phyloP scores from a whole-genome alignment of 1,139 yeast genomes.

The Saccharomycopsis phalli region DNA sequence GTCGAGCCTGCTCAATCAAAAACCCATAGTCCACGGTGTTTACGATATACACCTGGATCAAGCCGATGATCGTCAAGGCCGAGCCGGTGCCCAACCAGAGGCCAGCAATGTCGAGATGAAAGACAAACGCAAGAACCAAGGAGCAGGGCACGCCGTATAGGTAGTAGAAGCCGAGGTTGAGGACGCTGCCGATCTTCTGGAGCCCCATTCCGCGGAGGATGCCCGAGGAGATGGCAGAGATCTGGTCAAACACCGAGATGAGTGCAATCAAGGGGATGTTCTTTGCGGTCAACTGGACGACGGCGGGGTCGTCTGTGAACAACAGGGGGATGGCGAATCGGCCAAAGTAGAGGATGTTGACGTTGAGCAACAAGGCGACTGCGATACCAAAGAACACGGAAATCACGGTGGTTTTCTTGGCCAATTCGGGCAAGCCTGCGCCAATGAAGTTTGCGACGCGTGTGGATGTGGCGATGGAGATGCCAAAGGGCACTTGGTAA shows the following conservation, averaged over 20 bases:
- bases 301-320: constrained; percentile 11
- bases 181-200: constrained; percentile 73
- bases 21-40: constrained; percentile 44
- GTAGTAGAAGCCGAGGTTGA: constrained; percentile 71
- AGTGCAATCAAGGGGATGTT: constrained; percentile 67
- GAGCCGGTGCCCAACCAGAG: constrained; percentile 79
- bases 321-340: constrained; percentile 10
- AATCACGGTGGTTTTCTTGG: constrained; percentile 10
- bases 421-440: constrained; percentile 36
- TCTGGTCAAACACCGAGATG: constrained; percentile 68
- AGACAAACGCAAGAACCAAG: constrained; percentile 47
- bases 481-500: constrained; percentile 68
- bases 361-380: constrained; percentile 12
- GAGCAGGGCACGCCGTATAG: constrained; percentile 64
- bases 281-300: constrained; percentile 35
- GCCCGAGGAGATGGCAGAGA: constrained; percentile 79
- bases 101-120: constrained; percentile 51
- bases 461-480: constrained; percentile 71
- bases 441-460: constrained; percentile 85
- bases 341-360: constrained; percentile 16
- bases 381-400: constrained; percentile 10
- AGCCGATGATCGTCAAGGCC: constrained; percentile 64
- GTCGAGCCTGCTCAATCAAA: constrained; percentile 38
- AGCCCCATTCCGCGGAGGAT: constrained; percentile 79
- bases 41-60: constrained; percentile 45